Conservation (phyloP, 331 rosid genomes). For the Erythrophleum ivorense region DNA sequence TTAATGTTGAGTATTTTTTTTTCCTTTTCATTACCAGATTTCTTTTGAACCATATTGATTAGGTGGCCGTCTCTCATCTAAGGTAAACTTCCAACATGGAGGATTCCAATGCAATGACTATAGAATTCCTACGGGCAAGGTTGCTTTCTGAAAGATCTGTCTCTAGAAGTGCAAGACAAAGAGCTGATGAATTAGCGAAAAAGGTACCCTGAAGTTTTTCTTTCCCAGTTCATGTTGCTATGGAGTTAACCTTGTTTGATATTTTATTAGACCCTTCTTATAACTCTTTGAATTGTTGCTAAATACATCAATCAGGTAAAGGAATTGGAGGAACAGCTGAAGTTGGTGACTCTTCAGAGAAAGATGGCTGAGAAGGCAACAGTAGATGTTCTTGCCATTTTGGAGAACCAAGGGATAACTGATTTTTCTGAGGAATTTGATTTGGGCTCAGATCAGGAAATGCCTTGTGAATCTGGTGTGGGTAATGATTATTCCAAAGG, state of each 20-base stretch:
- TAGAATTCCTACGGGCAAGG: conserved; percentile 88
- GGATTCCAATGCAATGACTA: conserved; percentile 76
- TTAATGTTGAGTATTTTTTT: not conserved
- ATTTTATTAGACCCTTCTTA: conserved; percentile 2
- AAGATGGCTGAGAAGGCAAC: conserved; percentile 97
- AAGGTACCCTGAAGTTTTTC: conserved; percentile 52
- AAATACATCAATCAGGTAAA: conserved; percentile 57
- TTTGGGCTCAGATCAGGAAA: conserved; percentile 75
- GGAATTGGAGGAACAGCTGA: conserved; percentile 85
- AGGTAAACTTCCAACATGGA: conserved; percentile 57
- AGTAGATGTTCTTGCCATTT: conserved; percentile 84
- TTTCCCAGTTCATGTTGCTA: conserved; percentile 29
- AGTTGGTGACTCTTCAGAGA: conserved; percentile 70
- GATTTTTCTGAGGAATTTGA: conserved; percentile 74
- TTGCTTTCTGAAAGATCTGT: conserved; percentile 87
- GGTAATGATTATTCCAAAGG: conserved; percentile 52
- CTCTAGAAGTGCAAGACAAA: conserved; percentile 81
- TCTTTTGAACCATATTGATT: conserved; percentile 35
- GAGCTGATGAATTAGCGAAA: conserved; percentile 82
- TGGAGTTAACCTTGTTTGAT: conserved; percentile 34
- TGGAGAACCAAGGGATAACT: conserved; percentile 78
- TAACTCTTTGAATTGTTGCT: conserved; percentile 29
- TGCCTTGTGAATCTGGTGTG: conserved; percentile 60
- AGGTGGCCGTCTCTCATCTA: conserved; percentile 39
- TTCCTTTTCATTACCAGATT: not conserved